phyloP scores from a whole-genome alignment of 2,329 filamentous ascomycete genomes.

The Aspergillus calidoustus region DNA sequence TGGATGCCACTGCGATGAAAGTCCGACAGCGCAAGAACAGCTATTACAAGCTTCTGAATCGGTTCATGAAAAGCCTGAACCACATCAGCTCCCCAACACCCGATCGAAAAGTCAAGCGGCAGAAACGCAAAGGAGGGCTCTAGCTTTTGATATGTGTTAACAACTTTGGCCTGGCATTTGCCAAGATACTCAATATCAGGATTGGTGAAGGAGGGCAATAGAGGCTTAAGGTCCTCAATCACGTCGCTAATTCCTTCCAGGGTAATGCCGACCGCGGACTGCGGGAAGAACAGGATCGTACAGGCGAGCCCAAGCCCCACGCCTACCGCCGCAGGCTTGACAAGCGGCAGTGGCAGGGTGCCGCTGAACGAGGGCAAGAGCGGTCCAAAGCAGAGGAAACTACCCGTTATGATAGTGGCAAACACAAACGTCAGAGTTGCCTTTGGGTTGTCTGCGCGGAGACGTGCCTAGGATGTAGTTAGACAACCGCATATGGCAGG shows the following conservation, averaged over 20 bases:
- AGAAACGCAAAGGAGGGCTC: constrained; percentile 50
- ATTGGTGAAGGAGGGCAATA: constrained; percentile 38
- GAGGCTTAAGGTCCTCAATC: constrained; percentile 31
- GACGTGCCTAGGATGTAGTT: constrained; percentile 37
- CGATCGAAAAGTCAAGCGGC: constrained; percentile 53
- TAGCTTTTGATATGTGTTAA: constrained; percentile 44
- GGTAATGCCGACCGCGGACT: constrained; percentile 54
- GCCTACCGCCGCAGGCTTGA: constrained; percentile 54
- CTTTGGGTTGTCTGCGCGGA: constrained; percentile 54
- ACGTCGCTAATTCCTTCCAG: constrained; percentile 40
- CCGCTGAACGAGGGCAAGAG: constrained; percentile 48
- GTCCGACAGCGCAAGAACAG: constrained; percentile 46
- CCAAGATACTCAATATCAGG: constrained; percentile 30
- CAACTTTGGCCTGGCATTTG: constrained; percentile 38
- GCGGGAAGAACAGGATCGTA: constrained; percentile 54
- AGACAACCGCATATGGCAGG: background rate
- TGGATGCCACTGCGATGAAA: constrained; percentile 44
- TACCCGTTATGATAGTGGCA: constrained; percentile 52
- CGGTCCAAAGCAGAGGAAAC: constrained; percentile 53
- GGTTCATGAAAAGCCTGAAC: constrained; percentile 44
- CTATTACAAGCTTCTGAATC: constrained; percentile 42
- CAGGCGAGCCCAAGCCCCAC: constrained; percentile 52
- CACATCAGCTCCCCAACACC: constrained; percentile 53
- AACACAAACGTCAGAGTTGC: constrained; percentile 52
- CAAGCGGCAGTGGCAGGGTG: constrained; percentile 44